Conservation (phyloP, 129 eudicot species). For the Lactuca sativa region DNA sequence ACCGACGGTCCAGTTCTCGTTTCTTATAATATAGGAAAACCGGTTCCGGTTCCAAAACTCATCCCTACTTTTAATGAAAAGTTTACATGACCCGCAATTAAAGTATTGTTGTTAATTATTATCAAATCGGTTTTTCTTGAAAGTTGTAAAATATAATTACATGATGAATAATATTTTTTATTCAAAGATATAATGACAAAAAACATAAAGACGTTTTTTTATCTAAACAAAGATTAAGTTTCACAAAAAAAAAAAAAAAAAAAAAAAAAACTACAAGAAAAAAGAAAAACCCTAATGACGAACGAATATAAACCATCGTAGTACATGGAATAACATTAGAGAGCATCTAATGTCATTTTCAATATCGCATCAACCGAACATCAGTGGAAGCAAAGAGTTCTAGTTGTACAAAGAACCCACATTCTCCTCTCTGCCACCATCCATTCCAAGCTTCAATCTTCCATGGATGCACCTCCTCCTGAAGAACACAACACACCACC, state of each 20-base stretch:
- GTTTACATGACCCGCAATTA: no score
- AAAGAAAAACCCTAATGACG: constrained; percentile 1
- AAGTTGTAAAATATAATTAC: no score
- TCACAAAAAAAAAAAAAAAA: constrained; percentile 8
- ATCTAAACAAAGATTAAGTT: no score
- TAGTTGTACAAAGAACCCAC: constrained; percentile 3
- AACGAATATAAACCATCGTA: constrained; percentile 8
- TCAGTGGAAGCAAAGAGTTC: constrained; percentile 1
- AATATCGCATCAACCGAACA: constrained; percentile 25
- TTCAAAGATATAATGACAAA: not conserved
- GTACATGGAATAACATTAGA: constrained; percentile 1
- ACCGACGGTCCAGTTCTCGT: no score
- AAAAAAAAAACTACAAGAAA: not conserved
- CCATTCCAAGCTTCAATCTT: constrained; percentile 4
- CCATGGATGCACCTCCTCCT: constrained; percentile 27
- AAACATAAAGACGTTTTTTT: not conserved
- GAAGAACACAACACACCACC: constrained; percentile 50
- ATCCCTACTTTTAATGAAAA: no score
- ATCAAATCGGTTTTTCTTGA: no score
- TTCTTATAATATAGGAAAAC: no score
- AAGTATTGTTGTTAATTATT: no score
- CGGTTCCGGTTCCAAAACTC: no score
- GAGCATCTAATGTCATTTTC: constrained; percentile 40
- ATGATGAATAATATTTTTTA: no score
- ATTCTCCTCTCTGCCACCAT: not conserved